phyloP scores from a whole-genome alignment of 1,139 yeast species.

The Taphrina wiesneri region DNA sequence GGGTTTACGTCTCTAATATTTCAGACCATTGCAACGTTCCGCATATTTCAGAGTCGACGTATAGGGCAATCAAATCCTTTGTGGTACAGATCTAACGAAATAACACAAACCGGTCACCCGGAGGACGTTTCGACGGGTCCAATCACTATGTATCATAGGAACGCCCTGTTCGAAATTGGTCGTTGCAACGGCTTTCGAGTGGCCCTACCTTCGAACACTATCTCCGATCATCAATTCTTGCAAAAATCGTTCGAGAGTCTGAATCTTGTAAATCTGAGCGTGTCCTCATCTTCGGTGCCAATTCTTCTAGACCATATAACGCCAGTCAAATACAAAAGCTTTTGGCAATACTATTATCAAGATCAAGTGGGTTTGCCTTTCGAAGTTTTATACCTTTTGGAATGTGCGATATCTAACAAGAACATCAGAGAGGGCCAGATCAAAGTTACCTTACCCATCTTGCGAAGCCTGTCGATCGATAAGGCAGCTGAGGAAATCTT shows the following conservation, averaged over 20 bases:
- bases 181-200: constrained; percentile 4
- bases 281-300: not conserved
- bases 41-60: not conserved
- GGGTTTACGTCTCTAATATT: not conserved
- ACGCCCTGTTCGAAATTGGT: constrained; percentile 8
- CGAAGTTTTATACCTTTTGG: not conserved
- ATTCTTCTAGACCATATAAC: not conserved
- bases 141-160: not conserved
- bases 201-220: not conserved
- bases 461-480: not conserved
- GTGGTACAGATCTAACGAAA: not conserved
- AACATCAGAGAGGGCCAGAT: not conserved
- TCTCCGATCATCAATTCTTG: not conserved
- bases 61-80: not conserved
- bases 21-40: not conserved
- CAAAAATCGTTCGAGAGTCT: not conserved
- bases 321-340: not conserved
- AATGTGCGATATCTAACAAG: not conserved
- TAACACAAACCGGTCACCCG: not conserved
- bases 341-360: not conserved
- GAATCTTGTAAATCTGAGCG: not conserved
- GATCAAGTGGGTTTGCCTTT: not conserved
- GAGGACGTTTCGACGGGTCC: not conserved
- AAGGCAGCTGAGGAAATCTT: constrained; percentile 1
- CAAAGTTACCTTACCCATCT: not conserved